phyloP scores from a whole-genome alignment of 148 eudicot genomes.

The Chenopodium album region DNA sequence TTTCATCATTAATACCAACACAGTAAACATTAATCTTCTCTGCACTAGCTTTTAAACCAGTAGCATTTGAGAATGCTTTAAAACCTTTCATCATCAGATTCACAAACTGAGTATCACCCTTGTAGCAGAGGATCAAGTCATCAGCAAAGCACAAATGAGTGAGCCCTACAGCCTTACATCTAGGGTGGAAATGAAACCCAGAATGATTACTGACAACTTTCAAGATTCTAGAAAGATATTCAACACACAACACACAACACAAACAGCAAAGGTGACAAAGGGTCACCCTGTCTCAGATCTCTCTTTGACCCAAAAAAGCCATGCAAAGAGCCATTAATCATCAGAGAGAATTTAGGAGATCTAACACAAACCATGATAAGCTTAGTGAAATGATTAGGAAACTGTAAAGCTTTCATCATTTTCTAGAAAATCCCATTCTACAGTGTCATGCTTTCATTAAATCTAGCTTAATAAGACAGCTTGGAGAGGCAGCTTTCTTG shows the following conservation, averaged over 20 bases:
- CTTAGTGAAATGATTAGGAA: too few species aligned
- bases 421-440: too few species aligned
- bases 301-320: too few species aligned
- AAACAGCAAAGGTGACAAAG: too few species aligned
- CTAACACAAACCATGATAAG: too few species aligned
- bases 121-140: neutral
- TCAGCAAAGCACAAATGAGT: neutral
- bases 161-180: neutral
- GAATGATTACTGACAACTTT: fast-evolving
- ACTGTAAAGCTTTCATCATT: too few species aligned
- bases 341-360: too few species aligned
- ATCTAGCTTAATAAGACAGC: neutral
- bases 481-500: neutral
- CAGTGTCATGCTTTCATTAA: too few species aligned
- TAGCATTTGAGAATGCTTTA: neutral
- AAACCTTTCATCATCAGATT: neutral
- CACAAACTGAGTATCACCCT: neutral
- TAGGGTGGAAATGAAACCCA: neutral
- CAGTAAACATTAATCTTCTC: neutral
- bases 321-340: too few species aligned
- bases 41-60: neutral
- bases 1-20: neutral
- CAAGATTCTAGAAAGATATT: neutral
- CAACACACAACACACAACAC: neutral
- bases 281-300: too few species aligned